Percentiles rank a stretch among this genome's conserved stretches.
Evolutionary conservation across 257 asterid species (phyloP).

Genomic region (Solanum chmielewskii): DNA sequence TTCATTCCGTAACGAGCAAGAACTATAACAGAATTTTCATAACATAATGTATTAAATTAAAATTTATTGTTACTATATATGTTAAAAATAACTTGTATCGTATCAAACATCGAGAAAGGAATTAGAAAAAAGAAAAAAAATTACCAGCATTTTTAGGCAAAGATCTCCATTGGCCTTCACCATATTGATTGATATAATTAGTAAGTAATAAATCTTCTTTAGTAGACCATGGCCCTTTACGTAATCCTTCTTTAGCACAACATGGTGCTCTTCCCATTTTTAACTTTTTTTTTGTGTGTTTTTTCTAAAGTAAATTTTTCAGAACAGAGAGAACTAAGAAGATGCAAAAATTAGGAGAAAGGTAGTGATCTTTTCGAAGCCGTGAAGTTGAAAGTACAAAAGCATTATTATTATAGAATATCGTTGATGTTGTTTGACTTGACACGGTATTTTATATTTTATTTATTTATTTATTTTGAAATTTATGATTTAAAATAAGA

Average conservation of each 20-base stretch:
- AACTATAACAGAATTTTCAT: background rate
- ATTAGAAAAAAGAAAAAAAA: background rate
- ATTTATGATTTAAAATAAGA: too few species aligned
- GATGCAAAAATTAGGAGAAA: background rate
- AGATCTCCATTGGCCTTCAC: conserved; percentile 58
- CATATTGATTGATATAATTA: conserved; percentile 29
- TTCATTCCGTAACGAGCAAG: background rate
- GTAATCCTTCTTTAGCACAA: conserved; percentile 42
- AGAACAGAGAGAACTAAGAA: background rate
- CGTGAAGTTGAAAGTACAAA: background rate
- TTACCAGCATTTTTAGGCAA: conserved; percentile 49
- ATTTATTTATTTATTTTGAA: too few species aligned
- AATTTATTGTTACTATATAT: background rate
- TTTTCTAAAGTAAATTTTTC: background rate
- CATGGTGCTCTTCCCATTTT: conserved; percentile 53
- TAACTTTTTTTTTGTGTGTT: background rate
- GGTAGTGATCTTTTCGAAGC: background rate
- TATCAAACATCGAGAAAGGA: background rate
- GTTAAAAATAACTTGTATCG: background rate
- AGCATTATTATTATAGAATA: background rate
- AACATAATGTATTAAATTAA: background rate
- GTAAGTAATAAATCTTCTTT: conserved; percentile 37
- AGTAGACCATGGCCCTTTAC: conserved; percentile 46
- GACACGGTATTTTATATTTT: too few species aligned
- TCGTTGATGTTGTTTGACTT: too few species aligned